These are phyloP conservation scores for Penicillium manginii DNA, from an alignment of 495 filamentous ascomycete genomes.

Conservation along the genomic window DNA sequence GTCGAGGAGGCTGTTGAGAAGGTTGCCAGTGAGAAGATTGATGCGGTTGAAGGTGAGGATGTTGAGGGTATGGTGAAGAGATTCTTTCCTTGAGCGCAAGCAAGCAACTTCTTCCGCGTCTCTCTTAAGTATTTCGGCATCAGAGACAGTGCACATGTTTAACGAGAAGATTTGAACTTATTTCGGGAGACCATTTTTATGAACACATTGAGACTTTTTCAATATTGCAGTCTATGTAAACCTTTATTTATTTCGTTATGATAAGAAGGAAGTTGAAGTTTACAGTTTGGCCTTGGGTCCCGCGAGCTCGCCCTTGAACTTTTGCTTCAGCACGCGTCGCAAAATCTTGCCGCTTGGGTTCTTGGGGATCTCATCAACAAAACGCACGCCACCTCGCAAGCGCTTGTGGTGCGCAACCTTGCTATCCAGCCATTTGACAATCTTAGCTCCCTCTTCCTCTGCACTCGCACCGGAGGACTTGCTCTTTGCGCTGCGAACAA, in stretches of 20 bases:
- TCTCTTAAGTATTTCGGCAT: background rate
- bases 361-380: conserved; percentile 84
- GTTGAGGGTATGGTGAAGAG: conserved; percentile 52
- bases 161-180: background rate
- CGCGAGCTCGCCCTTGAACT: conserved; percentile 50
- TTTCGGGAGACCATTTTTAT: background rate
- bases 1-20: conserved; percentile 66
- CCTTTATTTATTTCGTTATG: background rate
- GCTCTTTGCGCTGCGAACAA: conserved; percentile 60
- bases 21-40: conserved; percentile 62
- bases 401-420: conserved; percentile 75
- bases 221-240: background rate
- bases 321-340: conserved; percentile 65
- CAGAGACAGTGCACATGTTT: background rate
- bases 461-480: conserved; percentile 55
- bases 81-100: conserved; percentile 32
- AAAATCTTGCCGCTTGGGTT: conserved; percentile 87
- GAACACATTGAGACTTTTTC: background rate
- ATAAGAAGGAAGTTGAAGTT: background rate
- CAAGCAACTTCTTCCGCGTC: background rate
- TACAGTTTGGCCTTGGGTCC: conserved; percentile 49
- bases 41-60: conserved; percentile 70
- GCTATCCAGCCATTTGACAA: conserved; percentile 63
- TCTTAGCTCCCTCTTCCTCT: conserved; percentile 61
- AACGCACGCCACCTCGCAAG: conserved; percentile 79